Conservation (phyloP, 148 eudicot species). For the Mesembryanthemum crystallinum region DNA sequence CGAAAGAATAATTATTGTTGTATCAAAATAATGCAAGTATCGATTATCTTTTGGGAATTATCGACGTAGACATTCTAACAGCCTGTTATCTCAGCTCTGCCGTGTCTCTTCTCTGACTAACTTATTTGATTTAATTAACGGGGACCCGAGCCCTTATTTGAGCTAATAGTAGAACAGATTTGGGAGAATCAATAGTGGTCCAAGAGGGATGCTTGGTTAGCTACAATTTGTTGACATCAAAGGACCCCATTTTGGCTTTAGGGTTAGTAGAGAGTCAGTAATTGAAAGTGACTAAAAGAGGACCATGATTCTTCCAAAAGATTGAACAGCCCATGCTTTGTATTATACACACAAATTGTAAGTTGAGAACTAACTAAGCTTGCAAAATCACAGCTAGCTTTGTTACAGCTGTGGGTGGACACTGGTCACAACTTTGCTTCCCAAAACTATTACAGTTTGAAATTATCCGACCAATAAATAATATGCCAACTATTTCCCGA, state of each 20-base stretch:
- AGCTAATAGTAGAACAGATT: slow-evolving; percentile 6
- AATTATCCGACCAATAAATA: slow-evolving; percentile 19
- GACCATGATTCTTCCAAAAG: slow-evolving; percentile 7
- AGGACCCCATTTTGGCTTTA: slow-evolving; percentile 11
- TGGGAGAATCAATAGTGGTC: slow-evolving; percentile 1
- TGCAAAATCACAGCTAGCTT: slow-evolving; percentile 19
- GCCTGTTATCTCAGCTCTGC: slow-evolving; percentile 1
- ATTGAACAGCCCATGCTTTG: slow-evolving; percentile 7
- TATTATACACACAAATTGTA: slow-evolving; percentile 16
- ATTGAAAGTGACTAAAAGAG: background rate
- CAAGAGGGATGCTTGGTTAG: background rate
- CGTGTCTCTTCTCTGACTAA: background rate
- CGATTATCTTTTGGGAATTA: background rate
- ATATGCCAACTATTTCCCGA: background rate
- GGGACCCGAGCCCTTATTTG: background rate
- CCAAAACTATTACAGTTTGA: slow-evolving; percentile 18
- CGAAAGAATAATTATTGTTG: background rate
- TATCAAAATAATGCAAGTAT: background rate
- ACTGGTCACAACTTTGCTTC: slow-evolving; percentile 18
- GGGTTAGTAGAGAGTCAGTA: slow-evolving; percentile 5
- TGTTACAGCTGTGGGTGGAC: slow-evolving; percentile 28
- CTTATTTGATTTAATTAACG: background rate
- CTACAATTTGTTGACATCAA: slow-evolving; percentile 5
- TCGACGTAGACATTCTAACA: background rate
- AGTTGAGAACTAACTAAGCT: slow-evolving; percentile 25